Percentiles rank a stretch among this genome's conserved stretches.
Evolutionary conservation across 371 early-diverging fungal species (phyloP).

Genomic region (Umbelopsis sp.): DNA sequence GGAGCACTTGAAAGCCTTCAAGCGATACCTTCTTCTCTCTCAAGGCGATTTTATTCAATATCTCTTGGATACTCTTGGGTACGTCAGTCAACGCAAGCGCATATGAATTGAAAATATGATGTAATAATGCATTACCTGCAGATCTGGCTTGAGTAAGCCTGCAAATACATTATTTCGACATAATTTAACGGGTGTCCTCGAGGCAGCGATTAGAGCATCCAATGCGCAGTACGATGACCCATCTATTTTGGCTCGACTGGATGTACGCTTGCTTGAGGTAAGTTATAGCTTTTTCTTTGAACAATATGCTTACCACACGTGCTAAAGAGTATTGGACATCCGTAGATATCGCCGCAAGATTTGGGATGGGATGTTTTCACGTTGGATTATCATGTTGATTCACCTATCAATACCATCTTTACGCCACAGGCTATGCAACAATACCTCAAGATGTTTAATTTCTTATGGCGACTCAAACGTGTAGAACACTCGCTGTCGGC

Average conservation of each 20-base stretch:
- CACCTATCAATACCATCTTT: slow-evolving; percentile 88
- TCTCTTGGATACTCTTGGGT: slow-evolving; percentile 86
- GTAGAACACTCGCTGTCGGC: slow-evolving; percentile 78
- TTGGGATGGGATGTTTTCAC: slow-evolving; percentile 93
- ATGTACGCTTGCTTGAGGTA: slow-evolving; percentile 75
- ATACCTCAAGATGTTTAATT: slow-evolving; percentile 84
- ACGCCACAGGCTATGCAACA: slow-evolving; percentile 73
- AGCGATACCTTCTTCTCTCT: slow-evolving; percentile 88
- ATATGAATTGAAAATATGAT: background rate
- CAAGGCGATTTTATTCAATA: slow-evolving; percentile 96
- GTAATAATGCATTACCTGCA: slow-evolving; percentile 18
- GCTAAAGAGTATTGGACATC: background rate
- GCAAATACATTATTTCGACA: slow-evolving; percentile 83
- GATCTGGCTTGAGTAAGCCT: slow-evolving; percentile 70
- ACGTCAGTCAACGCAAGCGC: slow-evolving; percentile 18
- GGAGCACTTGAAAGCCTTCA: slow-evolving; percentile 86
- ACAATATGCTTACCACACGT: background rate
- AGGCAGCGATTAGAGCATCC: slow-evolving; percentile 86
- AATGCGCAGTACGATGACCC: slow-evolving; percentile 89
- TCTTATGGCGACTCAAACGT: slow-evolving; percentile 89
- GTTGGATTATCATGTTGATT: slow-evolving; percentile 81
- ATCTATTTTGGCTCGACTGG: slow-evolving; percentile 77
- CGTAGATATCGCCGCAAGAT: slow-evolving; percentile 69
- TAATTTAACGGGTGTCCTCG: slow-evolving; percentile 84
- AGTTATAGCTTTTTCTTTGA: background rate